Percentiles rank a stretch among this genome's conserved stretches.
phyloP scores from a whole-genome alignment of 805 yeast genomes.

The Limtongia smithiae region DNA sequence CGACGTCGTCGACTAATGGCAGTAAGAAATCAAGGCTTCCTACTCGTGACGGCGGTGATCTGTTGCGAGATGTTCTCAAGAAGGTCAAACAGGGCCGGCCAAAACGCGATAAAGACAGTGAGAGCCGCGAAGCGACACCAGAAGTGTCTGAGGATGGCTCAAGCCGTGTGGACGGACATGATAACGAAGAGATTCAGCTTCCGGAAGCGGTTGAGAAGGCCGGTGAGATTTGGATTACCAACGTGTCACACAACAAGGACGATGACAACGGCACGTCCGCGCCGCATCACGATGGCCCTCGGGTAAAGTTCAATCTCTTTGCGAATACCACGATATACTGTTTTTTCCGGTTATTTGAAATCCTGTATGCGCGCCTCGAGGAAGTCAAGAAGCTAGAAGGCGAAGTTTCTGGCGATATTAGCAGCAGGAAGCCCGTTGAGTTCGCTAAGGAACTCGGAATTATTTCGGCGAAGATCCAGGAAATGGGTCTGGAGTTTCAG shows the following conservation, averaged over 20 bases:
- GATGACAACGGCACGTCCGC: constrained; percentile 31
- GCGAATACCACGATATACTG: constrained; percentile 86
- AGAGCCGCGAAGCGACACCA: constrained; percentile 26
- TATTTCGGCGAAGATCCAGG: constrained; percentile 73
- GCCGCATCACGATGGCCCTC: constrained; percentile 27
- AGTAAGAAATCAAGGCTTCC: constrained; percentile 6
- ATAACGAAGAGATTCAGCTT: constrained; percentile 17
- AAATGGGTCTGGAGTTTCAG: constrained; percentile 67
- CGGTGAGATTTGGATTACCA: constrained; percentile 34
- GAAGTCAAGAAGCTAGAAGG: constrained; percentile 73
- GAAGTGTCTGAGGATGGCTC: constrained; percentile 24
- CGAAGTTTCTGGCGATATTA: constrained; percentile 69
- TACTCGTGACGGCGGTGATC: constrained; percentile 37
- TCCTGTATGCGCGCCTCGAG: constrained; percentile 70
- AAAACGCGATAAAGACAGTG: constrained; percentile 20
- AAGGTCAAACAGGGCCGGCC: constrained; percentile 33
- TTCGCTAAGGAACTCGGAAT: constrained; percentile 87
- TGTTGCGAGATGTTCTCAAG: constrained; percentile 50
- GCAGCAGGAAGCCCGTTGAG: constrained; percentile 42
- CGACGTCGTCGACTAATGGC: constrained; percentile 4
- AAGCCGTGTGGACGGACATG: constrained; percentile 10
- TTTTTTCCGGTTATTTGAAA: constrained; percentile 80
- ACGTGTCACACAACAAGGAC: constrained; percentile 29
- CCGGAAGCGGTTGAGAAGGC: constrained; percentile 31
- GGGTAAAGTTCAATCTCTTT: constrained; percentile 64